These are phyloP conservation scores for Acrocalymma vagum DNA, from an alignment of 2,329 filamentous ascomycete species.

Conservation along the genomic window DNA sequence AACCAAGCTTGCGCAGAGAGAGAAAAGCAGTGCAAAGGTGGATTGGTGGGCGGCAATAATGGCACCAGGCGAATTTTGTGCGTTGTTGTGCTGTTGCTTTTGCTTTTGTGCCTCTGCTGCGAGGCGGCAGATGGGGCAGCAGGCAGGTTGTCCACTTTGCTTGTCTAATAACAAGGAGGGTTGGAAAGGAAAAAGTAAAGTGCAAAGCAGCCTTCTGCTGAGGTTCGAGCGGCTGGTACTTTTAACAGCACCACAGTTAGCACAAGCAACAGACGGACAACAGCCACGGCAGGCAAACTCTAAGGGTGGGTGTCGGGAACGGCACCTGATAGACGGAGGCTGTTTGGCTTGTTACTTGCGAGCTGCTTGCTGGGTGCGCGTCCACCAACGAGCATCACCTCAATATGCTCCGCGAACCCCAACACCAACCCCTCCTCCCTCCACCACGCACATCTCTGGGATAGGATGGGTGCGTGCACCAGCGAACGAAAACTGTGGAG, in stretches of 20 bases:
- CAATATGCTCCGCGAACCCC: no score
- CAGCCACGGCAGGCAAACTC: conserved; percentile 11
- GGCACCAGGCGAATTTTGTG: not conserved
- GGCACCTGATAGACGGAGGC: conserved; percentile 6
- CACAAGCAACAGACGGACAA: conserved; percentile 11
- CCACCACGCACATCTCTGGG: no score
- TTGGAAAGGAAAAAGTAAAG: not conserved
- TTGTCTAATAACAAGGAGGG: conserved; percentile 1
- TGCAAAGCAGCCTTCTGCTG: not conserved
- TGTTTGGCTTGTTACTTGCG: no score
- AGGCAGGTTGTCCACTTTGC: no score
- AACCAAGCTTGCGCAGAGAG: conserved; percentile 1
- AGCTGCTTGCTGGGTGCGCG: no score
- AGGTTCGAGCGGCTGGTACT: not conserved
- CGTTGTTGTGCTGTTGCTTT: not conserved
- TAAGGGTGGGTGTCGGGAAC: conserved; percentile 16
- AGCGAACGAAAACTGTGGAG: no score
- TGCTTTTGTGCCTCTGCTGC: no score
- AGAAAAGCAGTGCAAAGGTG: not conserved
- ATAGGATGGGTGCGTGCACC: no score
- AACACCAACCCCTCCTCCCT: no score
- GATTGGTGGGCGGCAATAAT: not conserved
- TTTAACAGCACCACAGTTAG: not conserved
- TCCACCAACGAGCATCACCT: no score
- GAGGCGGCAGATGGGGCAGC: no score